phyloP scores from a whole-genome alignment of 352 stramenopile genomes.

The Phytophthora citricola region DNA sequence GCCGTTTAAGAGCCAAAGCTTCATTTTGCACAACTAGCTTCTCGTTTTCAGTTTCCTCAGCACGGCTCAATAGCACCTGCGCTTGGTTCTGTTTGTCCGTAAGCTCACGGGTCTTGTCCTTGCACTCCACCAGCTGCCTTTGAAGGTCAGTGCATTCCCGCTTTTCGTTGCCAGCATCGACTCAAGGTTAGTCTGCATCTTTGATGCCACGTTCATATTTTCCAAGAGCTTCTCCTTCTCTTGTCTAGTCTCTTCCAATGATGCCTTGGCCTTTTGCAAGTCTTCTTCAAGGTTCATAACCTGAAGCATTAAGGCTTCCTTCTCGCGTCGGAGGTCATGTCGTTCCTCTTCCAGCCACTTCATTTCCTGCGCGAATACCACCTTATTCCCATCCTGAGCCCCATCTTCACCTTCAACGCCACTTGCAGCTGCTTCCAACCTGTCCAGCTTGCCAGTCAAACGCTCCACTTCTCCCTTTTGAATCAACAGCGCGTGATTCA shows the following conservation, averaged over 20 bases:
- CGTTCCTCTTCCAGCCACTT: constrained; percentile 81
- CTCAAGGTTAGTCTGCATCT: constrained; percentile 52
- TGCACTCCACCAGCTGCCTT: constrained; percentile 50
- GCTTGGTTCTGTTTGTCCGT: constrained; percentile 47
- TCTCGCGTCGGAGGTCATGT: constrained; percentile 54
- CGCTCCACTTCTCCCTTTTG: constrained; percentile 68
- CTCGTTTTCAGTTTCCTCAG: constrained; percentile 70
- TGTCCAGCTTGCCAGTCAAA: constrained; percentile 46
- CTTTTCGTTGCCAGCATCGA: constrained; percentile 65
- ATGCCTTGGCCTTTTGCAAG: constrained; percentile 48
- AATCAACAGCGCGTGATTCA: constrained; percentile 63
- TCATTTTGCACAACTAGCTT: constrained; percentile 75
- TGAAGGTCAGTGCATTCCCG: constrained; percentile 49
- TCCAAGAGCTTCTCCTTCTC: constrained; percentile 61
- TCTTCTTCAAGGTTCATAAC: constrained; percentile 68
- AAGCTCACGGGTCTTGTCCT: constrained; percentile 54
- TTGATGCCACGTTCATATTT: constrained; percentile 42
- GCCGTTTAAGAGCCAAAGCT: constrained; percentile 54
- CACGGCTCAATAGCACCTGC: constrained; percentile 48
- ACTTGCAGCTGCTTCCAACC: constrained; percentile 23
- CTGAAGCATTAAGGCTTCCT: constrained; percentile 65
- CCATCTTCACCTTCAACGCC: constrained; percentile 11
- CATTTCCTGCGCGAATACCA: constrained; percentile 64
- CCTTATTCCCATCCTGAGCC: constrained; percentile 31
- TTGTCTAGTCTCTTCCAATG: constrained; percentile 40